Conservation (phyloP, 1,284 basidiomycete species). For the Xerocomus amazonicus region DNA sequence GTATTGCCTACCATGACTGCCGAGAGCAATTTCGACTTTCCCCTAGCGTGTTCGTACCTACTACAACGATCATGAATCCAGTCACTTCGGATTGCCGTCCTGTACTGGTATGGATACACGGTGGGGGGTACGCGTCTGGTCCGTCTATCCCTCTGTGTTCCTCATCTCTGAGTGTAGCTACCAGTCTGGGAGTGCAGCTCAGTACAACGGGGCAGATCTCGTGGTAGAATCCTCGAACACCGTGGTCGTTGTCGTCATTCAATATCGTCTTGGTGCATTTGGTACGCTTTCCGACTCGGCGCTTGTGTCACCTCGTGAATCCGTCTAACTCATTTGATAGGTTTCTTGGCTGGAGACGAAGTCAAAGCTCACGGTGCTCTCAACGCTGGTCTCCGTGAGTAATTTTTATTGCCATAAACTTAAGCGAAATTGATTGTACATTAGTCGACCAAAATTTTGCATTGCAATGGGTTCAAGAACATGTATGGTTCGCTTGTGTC, state of each 20-base stretch:
- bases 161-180: constrained; percentile 6
- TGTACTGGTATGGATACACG: constrained; percentile 24
- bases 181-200: constrained; percentile 2
- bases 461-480: constrained; percentile 31
- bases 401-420: neutral
- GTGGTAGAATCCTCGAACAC: constrained; percentile 22
- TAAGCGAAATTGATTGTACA: neutral
- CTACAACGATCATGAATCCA: neutral
- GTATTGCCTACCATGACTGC: neutral
- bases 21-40: neutral
- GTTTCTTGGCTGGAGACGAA: constrained; percentile 29
- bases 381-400: constrained; percentile 33
- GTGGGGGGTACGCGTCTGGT: constrained; percentile 15
- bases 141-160: too few species aligned
- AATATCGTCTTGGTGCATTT: constrained; percentile 42
- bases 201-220: constrained; percentile 15
- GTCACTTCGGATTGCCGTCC: constrained; percentile 2
- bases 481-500: constrained; percentile 13
- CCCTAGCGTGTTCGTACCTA: constrained; percentile 13
- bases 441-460: constrained; percentile 32
- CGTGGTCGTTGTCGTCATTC: constrained; percentile 37
- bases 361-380: constrained; percentile 27
- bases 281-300: constrained; percentile 25
- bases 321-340: constrained; percentile 10
- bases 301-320: neutral